Evolutionary conservation across 208 protist genomes (phyloP).

Genomic region (Leishmania martiniquensis): DNA sequence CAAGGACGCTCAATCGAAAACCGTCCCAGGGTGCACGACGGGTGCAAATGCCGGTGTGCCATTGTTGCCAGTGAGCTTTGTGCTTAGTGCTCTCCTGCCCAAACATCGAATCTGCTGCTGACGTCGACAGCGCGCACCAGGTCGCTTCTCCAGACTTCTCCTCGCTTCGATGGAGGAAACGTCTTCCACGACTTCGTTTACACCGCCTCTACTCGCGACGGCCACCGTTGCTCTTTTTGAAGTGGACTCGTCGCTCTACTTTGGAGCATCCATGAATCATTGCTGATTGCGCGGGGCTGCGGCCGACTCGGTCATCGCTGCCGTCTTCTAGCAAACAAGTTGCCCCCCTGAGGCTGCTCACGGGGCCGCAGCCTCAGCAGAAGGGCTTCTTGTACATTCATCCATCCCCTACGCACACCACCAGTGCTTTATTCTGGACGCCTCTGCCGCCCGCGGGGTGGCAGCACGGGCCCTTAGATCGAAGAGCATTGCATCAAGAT

Average conservation of each 20-base stretch:
- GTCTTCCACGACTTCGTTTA: constrained; percentile 31
- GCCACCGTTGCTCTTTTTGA: constrained; percentile 20
- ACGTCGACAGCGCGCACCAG: neutral
- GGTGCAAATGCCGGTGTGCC: constrained; percentile 27
- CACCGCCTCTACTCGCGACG: constrained; percentile 14
- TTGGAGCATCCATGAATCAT: constrained; percentile 47
- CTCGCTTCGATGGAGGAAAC: neutral
- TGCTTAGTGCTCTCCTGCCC: neutral
- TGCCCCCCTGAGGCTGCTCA: neutral
- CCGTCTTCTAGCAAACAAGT: constrained; percentile 5
- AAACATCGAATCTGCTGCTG: neutral
- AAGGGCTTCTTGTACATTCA: constrained; percentile 37
- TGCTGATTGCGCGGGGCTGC: constrained; percentile 42
- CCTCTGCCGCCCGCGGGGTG: constrained; percentile 14
- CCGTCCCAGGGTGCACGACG: neutral
- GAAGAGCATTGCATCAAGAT: constrained; percentile 28
- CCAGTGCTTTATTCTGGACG: constrained; percentile 28
- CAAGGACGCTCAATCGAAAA: constrained; percentile 8
- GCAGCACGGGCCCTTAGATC: constrained; percentile 40
- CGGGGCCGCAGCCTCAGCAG: neutral
- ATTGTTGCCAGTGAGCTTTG: constrained; percentile 5
- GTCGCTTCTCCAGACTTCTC: neutral
- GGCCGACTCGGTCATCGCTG: constrained; percentile 30
- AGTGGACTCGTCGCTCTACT: constrained; percentile 46
- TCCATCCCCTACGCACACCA: too few species aligned